phyloP scores from a whole-genome alignment of 805 yeast genomes.

The Ogataea neopini region DNA sequence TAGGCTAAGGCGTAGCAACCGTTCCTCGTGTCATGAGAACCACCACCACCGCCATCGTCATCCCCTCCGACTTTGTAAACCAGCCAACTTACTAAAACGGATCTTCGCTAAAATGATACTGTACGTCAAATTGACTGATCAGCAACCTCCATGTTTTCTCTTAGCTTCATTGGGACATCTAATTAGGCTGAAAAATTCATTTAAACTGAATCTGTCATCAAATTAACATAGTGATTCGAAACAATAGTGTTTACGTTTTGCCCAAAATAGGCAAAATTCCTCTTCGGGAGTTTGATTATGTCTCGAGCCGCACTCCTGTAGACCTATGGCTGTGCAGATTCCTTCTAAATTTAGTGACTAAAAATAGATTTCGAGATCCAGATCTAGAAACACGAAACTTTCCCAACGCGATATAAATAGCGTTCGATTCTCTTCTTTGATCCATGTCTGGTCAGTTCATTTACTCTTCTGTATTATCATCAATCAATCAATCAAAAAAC shows the following conservation, averaged over 20 bases:
- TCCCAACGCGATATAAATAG: slow-evolving; percentile 13
- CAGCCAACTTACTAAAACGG: slow-evolving; percentile 4
- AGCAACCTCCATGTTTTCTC: background rate
- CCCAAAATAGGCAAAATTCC: slow-evolving; percentile 12
- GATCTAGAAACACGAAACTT: slow-evolving; percentile 6
- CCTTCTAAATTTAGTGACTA: background rate
- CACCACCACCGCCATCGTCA: too few species aligned
- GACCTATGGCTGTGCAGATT: background rate
- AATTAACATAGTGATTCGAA: background rate
- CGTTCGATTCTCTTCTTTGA: slow-evolving; percentile 2
- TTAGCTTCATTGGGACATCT: background rate
- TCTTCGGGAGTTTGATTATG: slow-evolving; percentile 6
- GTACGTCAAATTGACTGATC: background rate
- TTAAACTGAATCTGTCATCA: background rate
- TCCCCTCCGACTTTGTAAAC: too few species aligned
- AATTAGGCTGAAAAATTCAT: background rate
- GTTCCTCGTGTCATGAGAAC: too few species aligned
- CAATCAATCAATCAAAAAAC: background rate
- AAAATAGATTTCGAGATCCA: slow-evolving; percentile 20
- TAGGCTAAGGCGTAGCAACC: too few species aligned
- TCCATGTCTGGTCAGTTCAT: background rate
- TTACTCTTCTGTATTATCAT: background rate
- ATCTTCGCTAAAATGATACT: background rate
- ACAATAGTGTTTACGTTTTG: slow-evolving; percentile 8
- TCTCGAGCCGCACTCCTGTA: slow-evolving; percentile 21